Evolutionary conservation across 352 stramenopile species (phyloP).

Genomic region (Globisporangium acanthophoron): DNA sequence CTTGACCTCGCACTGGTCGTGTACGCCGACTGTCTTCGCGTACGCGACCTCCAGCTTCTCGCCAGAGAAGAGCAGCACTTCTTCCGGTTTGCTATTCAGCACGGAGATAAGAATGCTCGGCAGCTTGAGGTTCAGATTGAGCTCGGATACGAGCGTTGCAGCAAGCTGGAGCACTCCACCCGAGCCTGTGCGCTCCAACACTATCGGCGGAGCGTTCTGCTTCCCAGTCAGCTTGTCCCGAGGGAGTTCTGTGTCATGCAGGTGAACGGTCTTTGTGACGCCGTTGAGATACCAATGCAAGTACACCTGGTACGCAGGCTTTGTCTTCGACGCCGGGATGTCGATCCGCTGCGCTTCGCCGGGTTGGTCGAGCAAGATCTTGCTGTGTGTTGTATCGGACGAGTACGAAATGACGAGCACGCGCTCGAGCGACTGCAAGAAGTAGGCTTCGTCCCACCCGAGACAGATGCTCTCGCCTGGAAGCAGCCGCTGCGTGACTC

Average conservation of each 20-base stretch:
- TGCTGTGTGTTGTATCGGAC: slow-evolving; percentile 32
- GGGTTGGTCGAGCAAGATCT: slow-evolving; percentile 69
- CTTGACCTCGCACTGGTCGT: slow-evolving; percentile 82
- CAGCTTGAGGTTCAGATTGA: slow-evolving; percentile 52
- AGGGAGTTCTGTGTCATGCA: slow-evolving; percentile 58
- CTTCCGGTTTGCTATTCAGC: slow-evolving; percentile 66
- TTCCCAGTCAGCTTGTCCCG: slow-evolving; percentile 66
- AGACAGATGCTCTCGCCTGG: slow-evolving; percentile 72
- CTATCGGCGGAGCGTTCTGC: slow-evolving; percentile 13
- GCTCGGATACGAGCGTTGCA: slow-evolving; percentile 37
- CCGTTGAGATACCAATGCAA: slow-evolving; percentile 81
- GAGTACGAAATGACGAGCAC: slow-evolving; percentile 58
- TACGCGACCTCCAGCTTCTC: slow-evolving; percentile 65
- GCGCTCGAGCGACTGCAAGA: slow-evolving; percentile 60
- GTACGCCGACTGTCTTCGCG: slow-evolving; percentile 55
- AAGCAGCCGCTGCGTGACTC: slow-evolving; percentile 60
- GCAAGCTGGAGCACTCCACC: slow-evolving; percentile 12
- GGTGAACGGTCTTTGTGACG: slow-evolving; percentile 76
- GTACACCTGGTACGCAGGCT: slow-evolving; percentile 30
- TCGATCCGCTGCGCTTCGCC: slow-evolving; percentile 60
- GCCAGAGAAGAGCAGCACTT: slow-evolving; percentile 68
- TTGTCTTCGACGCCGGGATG: slow-evolving; percentile 34
- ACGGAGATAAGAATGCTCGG: slow-evolving; percentile 66
- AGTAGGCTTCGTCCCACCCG: slow-evolving; percentile 84
- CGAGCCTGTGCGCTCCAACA: slow-evolving; percentile 4